These are phyloP conservation scores for Chalara sp. DNA, from an alignment of 2,329 filamentous ascomycete genomes.

Conservation along the genomic window DNA sequence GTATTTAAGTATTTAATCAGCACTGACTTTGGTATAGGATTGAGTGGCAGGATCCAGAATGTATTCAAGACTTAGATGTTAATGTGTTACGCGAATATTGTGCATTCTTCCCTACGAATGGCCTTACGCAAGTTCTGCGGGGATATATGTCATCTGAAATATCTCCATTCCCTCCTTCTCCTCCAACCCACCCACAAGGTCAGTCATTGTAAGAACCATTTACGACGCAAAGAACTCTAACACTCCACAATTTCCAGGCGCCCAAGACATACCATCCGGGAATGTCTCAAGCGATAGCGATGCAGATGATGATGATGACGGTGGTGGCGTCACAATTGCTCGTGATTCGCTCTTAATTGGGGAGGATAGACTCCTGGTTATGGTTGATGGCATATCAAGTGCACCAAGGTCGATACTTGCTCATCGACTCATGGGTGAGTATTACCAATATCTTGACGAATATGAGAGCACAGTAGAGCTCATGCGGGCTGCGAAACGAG, in stretches of 20 bases:
- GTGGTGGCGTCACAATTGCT: conserved; percentile 47
- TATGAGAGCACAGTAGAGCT: conserved; percentile 75
- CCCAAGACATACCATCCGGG: neutral
- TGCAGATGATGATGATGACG: conserved; percentile 45
- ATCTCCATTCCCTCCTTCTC: conserved; percentile 64
- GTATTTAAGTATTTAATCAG: too few relatives aligned
- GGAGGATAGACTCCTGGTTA: conserved; percentile 74
- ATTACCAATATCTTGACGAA: conserved; percentile 80
- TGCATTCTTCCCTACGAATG: conserved; percentile 74
- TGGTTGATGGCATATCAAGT: conserved; percentile 63
- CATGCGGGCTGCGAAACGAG: conserved; percentile 65
- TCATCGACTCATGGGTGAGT: conserved; percentile 75
- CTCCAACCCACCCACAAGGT: conserved; percentile 22
- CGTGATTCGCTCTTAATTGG: conserved; percentile 55
- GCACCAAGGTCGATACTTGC: conserved; percentile 68
- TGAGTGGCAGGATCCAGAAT: conserved; percentile 79
- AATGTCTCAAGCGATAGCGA: conserved; percentile 29
- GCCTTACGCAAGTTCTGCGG: conserved; percentile 73
- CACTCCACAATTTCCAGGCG: neutral
- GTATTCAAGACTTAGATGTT: conserved; percentile 69
- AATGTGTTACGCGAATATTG: conserved; percentile 76
- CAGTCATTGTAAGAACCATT: conserved; percentile 17
- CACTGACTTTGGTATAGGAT: conserved; percentile 32
- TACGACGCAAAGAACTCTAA: neutral
- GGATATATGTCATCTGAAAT: conserved; percentile 78